phyloP scores from a whole-genome alignment of 495 filamentous ascomycete species.

The Chaetomium fimeti region DNA sequence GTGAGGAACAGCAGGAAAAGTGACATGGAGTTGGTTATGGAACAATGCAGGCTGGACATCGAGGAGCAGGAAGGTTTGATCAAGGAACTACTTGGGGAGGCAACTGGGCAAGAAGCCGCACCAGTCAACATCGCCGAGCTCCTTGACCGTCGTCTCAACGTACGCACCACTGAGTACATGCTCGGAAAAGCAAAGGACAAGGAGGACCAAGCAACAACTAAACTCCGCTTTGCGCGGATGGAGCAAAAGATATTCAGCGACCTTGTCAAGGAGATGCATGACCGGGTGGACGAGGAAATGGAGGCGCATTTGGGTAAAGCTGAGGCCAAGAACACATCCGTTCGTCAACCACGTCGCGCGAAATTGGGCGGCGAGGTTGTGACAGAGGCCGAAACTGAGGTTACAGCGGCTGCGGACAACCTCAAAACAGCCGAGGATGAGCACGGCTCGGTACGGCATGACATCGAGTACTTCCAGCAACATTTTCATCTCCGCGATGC shows the following conservation, averaged over 20 bases:
- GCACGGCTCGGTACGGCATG: conserved; percentile 16
- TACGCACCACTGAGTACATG: conserved; percentile 2
- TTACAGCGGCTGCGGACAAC: conserved; percentile 12
- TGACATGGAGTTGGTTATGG: conserved; percentile 26
- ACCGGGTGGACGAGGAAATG: conserved; percentile 1
- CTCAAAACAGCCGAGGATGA: conserved; percentile 14
- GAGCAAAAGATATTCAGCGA: conserved; percentile 22
- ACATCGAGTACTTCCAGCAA: conserved; percentile 33
- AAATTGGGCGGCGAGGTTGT: conserved; percentile 17
- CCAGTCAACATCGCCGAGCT: conserved; percentile 17
- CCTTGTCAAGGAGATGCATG: conserved; percentile 15
- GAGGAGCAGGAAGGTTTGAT: conserved; percentile 29
- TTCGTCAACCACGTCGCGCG: too few relatives aligned
- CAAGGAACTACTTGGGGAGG: conserved; percentile 5
- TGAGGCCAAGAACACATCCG: not conserved
- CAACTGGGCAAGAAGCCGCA: not conserved
- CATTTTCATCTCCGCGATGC: conserved; percentile 36
- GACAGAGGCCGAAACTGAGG: conserved; percentile 19
- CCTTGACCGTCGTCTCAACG: conserved; percentile 15
- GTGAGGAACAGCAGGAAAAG: not conserved
- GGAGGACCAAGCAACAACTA: conserved; percentile 14
- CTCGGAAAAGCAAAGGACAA: conserved; percentile 18
- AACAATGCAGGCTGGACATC: conserved; percentile 31
- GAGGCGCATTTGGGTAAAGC: not conserved
- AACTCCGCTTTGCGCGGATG: conserved; percentile 25